Conservation (phyloP, 768 basidiomycete species). For the Austroboletus festivus region DNA sequence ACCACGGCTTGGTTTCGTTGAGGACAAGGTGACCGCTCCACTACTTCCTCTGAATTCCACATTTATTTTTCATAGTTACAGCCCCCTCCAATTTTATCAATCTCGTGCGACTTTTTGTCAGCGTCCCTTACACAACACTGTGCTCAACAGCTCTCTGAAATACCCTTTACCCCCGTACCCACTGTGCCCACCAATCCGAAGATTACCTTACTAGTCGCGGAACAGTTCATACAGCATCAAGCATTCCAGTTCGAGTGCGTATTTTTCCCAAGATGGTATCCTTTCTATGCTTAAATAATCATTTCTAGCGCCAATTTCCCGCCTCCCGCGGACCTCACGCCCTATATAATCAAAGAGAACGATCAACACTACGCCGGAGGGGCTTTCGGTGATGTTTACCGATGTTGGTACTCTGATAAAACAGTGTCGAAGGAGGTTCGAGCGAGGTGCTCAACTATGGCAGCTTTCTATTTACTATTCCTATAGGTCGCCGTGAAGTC, state of each 20-base stretch:
- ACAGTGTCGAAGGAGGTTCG: neutral
- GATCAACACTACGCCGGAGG: neutral
- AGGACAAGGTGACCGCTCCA: too few relatives aligned
- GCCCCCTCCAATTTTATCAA: too few relatives aligned
- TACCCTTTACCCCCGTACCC: neutral
- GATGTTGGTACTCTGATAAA: neutral
- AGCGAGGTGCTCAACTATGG: neutral
- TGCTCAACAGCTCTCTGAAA: neutral
- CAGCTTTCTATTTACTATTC: neutral
- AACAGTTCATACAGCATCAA: neutral
- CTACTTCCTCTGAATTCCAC: too few relatives aligned
- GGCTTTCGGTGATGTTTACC: neutral
- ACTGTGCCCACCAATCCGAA: neutral
- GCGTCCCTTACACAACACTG: neutral
- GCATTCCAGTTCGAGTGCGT: neutral
- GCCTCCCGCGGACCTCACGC: neutral
- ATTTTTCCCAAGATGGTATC: neutral
- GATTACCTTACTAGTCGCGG: neutral
- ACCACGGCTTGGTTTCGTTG: too few relatives aligned
- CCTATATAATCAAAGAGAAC: neutral
- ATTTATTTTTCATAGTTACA: too few relatives aligned
- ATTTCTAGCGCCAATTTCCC: neutral
- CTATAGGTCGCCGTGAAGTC: conserved; percentile 7
- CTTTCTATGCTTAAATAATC: neutral
- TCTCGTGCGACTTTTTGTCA: too few relatives aligned